These are phyloP conservation scores for Entomortierella beljakovae DNA, from an alignment of 192 early-diverging fungal genomes.

Conservation along the genomic window DNA sequence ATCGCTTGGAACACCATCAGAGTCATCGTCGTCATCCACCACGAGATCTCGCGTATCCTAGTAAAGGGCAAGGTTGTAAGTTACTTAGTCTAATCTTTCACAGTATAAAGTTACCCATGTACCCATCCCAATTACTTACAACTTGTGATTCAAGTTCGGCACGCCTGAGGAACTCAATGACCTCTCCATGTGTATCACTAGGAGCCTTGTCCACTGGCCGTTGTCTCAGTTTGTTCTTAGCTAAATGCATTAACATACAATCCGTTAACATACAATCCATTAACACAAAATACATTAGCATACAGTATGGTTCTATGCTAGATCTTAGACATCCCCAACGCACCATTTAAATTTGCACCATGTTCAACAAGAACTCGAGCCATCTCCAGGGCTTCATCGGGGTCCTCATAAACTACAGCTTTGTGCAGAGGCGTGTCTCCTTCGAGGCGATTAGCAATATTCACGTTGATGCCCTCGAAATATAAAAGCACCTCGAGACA, in stretches of 20 bases:
- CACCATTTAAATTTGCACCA: slow-evolving; percentile 62
- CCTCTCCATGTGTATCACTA: slow-evolving; percentile 24
- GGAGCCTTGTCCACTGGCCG: slow-evolving; percentile 20
- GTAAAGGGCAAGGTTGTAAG: not conserved
- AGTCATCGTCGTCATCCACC: slow-evolving; percentile 19
- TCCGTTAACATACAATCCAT: not conserved
- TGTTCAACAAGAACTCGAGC: slow-evolving; percentile 62
- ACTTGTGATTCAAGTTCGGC: slow-evolving; percentile 10
- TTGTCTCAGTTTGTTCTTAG: slow-evolving; percentile 21
- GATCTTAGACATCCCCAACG: not conserved
- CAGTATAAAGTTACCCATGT: not conserved
- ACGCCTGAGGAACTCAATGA: slow-evolving; percentile 15
- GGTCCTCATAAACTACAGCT: slow-evolving; percentile 69
- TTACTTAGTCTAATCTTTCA: not conserved
- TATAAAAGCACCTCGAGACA: slow-evolving; percentile 67
- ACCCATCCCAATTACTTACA: slow-evolving; percentile 1
- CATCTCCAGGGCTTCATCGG: slow-evolving; percentile 64
- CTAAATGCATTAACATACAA: slow-evolving; percentile 6
- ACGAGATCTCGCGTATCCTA: slow-evolving; percentile 36
- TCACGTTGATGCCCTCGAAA: slow-evolving; percentile 62
- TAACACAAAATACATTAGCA: not conserved
- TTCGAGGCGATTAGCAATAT: slow-evolving; percentile 65
- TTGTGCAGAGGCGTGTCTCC: slow-evolving; percentile 76
- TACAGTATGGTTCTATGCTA: not conserved
- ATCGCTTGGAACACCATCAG: slow-evolving; percentile 35